Evolutionary conservation across 441 rosid species (phyloP).

Genomic region (Gossypium davidsonii): DNA sequence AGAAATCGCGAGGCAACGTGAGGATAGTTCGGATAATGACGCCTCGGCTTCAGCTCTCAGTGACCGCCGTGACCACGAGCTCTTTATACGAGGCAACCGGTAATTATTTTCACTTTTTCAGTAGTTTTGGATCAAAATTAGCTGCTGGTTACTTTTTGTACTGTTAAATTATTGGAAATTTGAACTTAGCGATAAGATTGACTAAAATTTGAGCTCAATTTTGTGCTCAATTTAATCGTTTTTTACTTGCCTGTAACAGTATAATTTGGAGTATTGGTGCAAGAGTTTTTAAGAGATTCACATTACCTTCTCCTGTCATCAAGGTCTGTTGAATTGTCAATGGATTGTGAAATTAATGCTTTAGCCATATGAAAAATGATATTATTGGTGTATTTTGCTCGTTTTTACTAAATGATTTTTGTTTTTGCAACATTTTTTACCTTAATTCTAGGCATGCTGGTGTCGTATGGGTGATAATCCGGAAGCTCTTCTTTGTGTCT

Average conservation of each 20-base stretch:
- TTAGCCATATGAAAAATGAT: not conserved
- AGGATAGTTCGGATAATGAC: slow-evolving; percentile 31
- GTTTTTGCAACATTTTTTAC: slow-evolving; percentile 11
- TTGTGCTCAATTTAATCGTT: not conserved
- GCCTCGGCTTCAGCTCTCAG: slow-evolving; percentile 31
- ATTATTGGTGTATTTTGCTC: not conserved
- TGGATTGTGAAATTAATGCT: not conserved
- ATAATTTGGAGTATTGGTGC: slow-evolving; percentile 80
- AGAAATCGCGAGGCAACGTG: slow-evolving; percentile 41
- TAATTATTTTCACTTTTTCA: slow-evolving; percentile 18
- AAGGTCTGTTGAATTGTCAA: slow-evolving; percentile 28
- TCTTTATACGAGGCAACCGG: slow-evolving; percentile 80
- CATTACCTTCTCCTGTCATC: slow-evolving; percentile 59
- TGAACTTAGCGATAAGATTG: not conserved
- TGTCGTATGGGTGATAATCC: slow-evolving; percentile 57
- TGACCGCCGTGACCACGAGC: slow-evolving; percentile 66
- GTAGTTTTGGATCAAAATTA: not conserved
- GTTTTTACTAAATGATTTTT: not conserved
- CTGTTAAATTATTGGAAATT: not conserved
- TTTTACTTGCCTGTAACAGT: slow-evolving; percentile 29
- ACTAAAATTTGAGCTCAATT: not conserved
- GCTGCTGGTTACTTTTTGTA: not conserved
- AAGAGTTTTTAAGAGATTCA: slow-evolving; percentile 75
- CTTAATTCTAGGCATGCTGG: slow-evolving; percentile 75
- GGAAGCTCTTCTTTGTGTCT: slow-evolving; percentile 73